These are phyloP conservation scores for Magnaporthiopsis poae DNA, from an alignment of 2,329 filamentous ascomycete species.

Conservation along the genomic window DNA sequence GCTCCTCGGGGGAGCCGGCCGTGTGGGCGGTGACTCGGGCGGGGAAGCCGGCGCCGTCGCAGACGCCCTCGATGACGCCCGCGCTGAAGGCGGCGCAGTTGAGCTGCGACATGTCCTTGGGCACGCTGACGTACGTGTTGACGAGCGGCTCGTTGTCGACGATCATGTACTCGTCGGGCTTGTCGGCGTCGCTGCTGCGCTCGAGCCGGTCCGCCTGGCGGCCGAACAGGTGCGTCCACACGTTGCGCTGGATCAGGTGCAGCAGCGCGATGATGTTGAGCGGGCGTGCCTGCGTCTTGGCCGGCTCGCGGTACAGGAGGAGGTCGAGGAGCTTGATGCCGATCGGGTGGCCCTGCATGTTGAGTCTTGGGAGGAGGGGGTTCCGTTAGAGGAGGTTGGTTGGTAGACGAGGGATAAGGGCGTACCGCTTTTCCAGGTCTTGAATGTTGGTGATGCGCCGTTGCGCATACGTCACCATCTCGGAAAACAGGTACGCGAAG, in stretches of 20 bases:
- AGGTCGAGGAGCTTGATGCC: constrained; percentile 92
- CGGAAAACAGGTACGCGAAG: constrained; percentile 91
- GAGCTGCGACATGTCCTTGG: constrained; percentile 88
- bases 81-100: constrained; percentile 95
- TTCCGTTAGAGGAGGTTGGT: background rate
- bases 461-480: constrained; percentile 95
- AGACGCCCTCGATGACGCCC: constrained; percentile 88
- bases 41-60: constrained; percentile 83
- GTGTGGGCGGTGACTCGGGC: constrained; percentile 85
- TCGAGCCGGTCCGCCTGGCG: constrained; percentile 87
- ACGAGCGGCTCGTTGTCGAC: constrained; percentile 95
- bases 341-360: constrained; percentile 84
- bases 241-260: constrained; percentile 84
- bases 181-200: constrained; percentile 69
- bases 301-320: constrained; percentile 71
- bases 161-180: constrained; percentile 96
- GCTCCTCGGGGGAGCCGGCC: constrained; percentile 47
- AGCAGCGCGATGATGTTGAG: constrained; percentile 83
- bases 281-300: constrained; percentile 64
- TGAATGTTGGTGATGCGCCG: constrained; percentile 81
- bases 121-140: constrained; percentile 86
- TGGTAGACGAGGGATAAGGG: constrained; percentile 2
- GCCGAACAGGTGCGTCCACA: constrained; percentile 87
- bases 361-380: constrained; percentile 49
- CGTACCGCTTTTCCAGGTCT: constrained; percentile 80